Percentiles rank a stretch among this genome's conserved stretches.
These are phyloP conservation scores for Sporisorium graminicola DNA, from an alignment of 1,284 basidiomycete species.

Conservation along the genomic window DNA sequence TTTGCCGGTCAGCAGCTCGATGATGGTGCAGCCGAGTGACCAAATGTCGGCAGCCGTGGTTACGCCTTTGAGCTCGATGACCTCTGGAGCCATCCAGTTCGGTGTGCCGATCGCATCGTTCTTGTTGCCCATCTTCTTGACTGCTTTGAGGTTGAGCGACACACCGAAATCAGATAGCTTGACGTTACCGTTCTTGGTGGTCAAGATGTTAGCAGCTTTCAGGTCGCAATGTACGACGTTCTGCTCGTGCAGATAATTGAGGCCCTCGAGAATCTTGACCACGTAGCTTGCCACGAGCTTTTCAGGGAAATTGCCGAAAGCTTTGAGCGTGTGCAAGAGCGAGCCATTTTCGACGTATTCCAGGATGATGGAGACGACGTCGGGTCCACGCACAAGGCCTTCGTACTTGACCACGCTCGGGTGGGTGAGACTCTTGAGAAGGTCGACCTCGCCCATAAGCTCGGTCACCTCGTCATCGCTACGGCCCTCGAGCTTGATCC, in stretches of 20 bases:
- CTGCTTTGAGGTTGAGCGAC: slow-evolving; percentile 63
- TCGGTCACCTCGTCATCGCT: slow-evolving; percentile 99
- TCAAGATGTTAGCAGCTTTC: slow-evolving; percentile 75
- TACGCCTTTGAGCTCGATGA: slow-evolving; percentile 79
- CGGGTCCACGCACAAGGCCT: slow-evolving; percentile 73
- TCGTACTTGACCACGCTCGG: slow-evolving; percentile 96
- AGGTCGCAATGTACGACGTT: slow-evolving; percentile 76
- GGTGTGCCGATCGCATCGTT: slow-evolving; percentile 84
- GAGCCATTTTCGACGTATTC: slow-evolving; percentile 78
- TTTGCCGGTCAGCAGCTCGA: slow-evolving; percentile 89
- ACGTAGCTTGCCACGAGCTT: slow-evolving; percentile 93
- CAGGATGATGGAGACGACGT: slow-evolving; percentile 71
- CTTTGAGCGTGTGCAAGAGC: slow-evolving; percentile 75
- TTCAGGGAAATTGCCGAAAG: slow-evolving; percentile 86
- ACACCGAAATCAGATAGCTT: slow-evolving; percentile 75
- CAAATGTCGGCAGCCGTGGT: slow-evolving; percentile 79
- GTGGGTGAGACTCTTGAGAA: slow-evolving; percentile 95
- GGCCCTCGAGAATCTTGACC: slow-evolving; percentile 87
- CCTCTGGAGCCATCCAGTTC: slow-evolving; percentile 98
- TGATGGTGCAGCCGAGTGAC: slow-evolving; percentile 92
- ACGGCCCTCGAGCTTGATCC: slow-evolving; percentile 94
- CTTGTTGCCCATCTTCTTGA: slow-evolving; percentile 79
- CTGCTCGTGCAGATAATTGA: slow-evolving; percentile 95
- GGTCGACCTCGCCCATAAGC: slow-evolving; percentile 98
- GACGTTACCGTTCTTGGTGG: slow-evolving; percentile 74